These are phyloP conservation scores for Delitschia confertaspora DNA, from an alignment of 495 filamentous ascomycete species.

Conservation along the genomic window DNA sequence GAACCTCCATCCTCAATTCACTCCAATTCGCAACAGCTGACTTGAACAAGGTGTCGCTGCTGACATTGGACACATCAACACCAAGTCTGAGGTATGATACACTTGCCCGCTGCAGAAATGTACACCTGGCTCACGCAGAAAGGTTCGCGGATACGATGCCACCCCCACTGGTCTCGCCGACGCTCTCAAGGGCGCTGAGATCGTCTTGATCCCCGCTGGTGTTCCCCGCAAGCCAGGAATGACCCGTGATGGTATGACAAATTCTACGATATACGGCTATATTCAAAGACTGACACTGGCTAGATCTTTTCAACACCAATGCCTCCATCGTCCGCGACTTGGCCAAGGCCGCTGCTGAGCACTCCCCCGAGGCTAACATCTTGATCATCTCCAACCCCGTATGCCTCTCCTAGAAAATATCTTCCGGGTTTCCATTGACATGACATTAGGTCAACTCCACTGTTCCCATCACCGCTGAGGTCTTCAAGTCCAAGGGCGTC, in stretches of 20 bases:
- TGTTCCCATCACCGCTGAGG: conserved; percentile 92
- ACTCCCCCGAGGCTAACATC: conserved; percentile 85
- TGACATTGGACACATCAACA: conserved; percentile 97
- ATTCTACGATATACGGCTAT: background rate
- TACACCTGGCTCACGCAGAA: conserved; percentile 9
- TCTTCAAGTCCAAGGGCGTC: conserved; percentile 86
- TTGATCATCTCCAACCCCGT: conserved; percentile 97
- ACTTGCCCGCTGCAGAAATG: background rate
- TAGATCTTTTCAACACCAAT: conserved; percentile 99
- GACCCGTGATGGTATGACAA: conserved; percentile 86
- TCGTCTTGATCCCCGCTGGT: conserved; percentile 95
- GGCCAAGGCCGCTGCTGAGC: conserved; percentile 86
- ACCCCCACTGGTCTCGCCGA: conserved; percentile 63
- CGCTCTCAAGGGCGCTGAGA: conserved; percentile 74
- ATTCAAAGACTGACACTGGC: conserved; percentile 1
- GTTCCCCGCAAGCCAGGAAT: conserved; percentile 99
- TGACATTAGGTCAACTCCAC: conserved; percentile 80
- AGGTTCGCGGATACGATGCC: conserved; percentile 79
- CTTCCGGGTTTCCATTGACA: conserved; percentile 4
- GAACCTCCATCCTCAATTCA: no score
- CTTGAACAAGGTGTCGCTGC: conserved; percentile 74
- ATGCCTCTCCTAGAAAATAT: conserved; percentile 23
- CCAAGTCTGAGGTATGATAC: conserved; percentile 62
- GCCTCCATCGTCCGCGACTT: conserved; percentile 98
- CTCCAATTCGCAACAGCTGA: conserved; percentile 6